Base-by-base conservation (phyloP, 1,284 basidiomycete genomes). In the Filobasidium uniguttulatum region DNA sequence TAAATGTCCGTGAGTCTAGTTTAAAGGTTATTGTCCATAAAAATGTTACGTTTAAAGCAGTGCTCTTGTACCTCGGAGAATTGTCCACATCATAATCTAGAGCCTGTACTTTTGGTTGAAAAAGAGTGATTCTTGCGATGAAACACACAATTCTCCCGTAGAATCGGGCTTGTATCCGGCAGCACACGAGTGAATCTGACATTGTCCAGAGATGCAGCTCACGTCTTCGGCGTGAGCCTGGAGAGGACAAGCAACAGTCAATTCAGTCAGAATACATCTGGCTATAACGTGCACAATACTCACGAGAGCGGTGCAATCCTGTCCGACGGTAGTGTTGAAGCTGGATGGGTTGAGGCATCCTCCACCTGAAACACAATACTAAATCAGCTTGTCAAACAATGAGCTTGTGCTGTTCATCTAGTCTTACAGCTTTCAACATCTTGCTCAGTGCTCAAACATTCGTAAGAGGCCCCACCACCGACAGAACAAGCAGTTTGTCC, bases 371-470 rank as follows among this genome's bases (percentile, higher is more conserved):
- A 25, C n/a, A 33, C 10, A 33, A 33, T n/a, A n/a, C 9, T 33
- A 33, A 33, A n/a, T n/a, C n/a, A n/a, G n/a, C 31, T n/a, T n/a
- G 31, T 33, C n/a, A 33, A n/a, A n/a, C n/a, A n/a, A n/a, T n/a
- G n/a, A n/a, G n/a, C n/a, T n/a, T n/a, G n/a, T n/a, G n/a, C n/a
- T n/a, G n/a, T n/a, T n/a, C n/a, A 5, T 5, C 22, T 4, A 14
- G 22, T 28, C 26, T 43, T 19, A 43, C 40, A 43, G 40, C 40
- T 43, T n/a, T 43, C 40, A 19, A 43, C n/a, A 20, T 43, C 40
- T 26, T 29, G 26, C 12, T 43, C 22, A 26, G 23, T 26, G 40
- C 29, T 20, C 25, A 43, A 29, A 20, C 40, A 43, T 43, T 43
- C 40, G 40, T 17, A 43, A 7, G 15, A 12, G 40, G 12, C 14